phyloP scores from a whole-genome alignment of 108 stramenopile genomes.

The Cyclotella cryptica region DNA sequence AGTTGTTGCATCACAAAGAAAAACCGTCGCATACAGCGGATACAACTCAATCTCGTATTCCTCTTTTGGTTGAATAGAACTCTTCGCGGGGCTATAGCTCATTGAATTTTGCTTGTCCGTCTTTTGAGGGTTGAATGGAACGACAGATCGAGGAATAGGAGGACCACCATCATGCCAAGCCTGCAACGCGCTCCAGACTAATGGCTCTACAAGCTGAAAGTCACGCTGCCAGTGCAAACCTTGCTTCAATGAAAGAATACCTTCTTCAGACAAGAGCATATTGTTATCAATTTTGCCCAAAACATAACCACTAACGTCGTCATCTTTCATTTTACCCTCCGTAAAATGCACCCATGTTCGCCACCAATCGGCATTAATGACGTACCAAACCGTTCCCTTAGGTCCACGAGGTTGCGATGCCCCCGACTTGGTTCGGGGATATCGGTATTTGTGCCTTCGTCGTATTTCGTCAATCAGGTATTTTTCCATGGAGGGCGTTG shows the following conservation, averaged over 20 bases:
- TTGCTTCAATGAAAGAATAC: slow-evolving; percentile 71
- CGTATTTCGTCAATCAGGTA: slow-evolving; percentile 70
- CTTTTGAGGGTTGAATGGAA: slow-evolving; percentile 57
- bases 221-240: slow-evolving; percentile 81
- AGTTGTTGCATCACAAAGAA: slow-evolving; percentile 77
- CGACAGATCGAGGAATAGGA: slow-evolving; percentile 82
- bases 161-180: slow-evolving; percentile 95
- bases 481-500: slow-evolving; percentile 67
- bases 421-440: slow-evolving; percentile 61
- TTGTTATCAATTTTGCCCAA: slow-evolving; percentile 76
- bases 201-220: slow-evolving; percentile 85
- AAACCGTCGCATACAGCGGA: slow-evolving; percentile 85
- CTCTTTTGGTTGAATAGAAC: slow-evolving; percentile 36
- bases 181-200: slow-evolving; percentile 87
- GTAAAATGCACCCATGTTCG: slow-evolving; percentile 65
- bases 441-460: slow-evolving; percentile 73
- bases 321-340: slow-evolving; percentile 49
- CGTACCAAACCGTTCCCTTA: slow-evolving; percentile 83
- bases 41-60: slow-evolving; percentile 89
- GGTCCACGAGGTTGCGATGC: slow-evolving; percentile 78
- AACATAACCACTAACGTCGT: slow-evolving; percentile 38
- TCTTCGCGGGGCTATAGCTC: slow-evolving; percentile 38
- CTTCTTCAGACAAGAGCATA: slow-evolving; percentile 70
- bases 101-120: slow-evolving; percentile 31
- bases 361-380: slow-evolving; percentile 80